A percentile compares a stretch with the other conserved stretches of the same genome.
Evolutionary conservation across 2,329 filamentous ascomycete species (phyloP).

Genomic region (Ascochyta clinopodiicola): DNA sequence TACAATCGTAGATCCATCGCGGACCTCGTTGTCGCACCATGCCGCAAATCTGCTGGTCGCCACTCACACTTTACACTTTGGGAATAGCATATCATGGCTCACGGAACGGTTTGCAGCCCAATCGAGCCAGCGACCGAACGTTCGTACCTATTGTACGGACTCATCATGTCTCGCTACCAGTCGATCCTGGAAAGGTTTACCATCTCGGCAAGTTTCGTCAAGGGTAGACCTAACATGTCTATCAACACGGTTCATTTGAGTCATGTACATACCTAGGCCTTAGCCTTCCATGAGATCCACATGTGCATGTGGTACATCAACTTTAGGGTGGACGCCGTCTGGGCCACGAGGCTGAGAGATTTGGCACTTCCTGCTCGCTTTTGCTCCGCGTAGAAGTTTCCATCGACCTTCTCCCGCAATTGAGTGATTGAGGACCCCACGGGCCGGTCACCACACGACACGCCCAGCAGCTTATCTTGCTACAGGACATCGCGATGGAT

Average conservation of each 20-base stretch:
- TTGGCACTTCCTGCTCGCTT: conserved; percentile 5
- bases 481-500: conserved; percentile 12
- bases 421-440: not conserved
- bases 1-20: not conserved
- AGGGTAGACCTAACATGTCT: conserved; percentile 3
- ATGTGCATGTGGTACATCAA: conserved; percentile 10
- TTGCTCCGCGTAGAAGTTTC: not conserved
- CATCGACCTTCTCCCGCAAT: not conserved
- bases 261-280: conserved; percentile 2
- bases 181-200: conserved; percentile 1
- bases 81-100: not conserved
- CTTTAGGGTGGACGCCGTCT: conserved; percentile 6
- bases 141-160: not conserved
- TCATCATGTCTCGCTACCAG: conserved; percentile 2
- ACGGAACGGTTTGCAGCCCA: not conserved
- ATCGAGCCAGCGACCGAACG: not conserved
- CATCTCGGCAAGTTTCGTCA: not conserved
- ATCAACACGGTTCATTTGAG: not conserved
- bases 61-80: not conserved
- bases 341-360: conserved; percentile 6
- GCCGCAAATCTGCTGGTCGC: not conserved
- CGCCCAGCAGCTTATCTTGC: not conserved
- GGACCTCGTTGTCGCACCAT: conserved; percentile 3
- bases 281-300: conserved; percentile 7
- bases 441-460: conserved; percentile 2